Evolutionary conservation across 2,329 filamentous ascomycete species (phyloP).

Genomic region (Blastomyces parvus): DNA sequence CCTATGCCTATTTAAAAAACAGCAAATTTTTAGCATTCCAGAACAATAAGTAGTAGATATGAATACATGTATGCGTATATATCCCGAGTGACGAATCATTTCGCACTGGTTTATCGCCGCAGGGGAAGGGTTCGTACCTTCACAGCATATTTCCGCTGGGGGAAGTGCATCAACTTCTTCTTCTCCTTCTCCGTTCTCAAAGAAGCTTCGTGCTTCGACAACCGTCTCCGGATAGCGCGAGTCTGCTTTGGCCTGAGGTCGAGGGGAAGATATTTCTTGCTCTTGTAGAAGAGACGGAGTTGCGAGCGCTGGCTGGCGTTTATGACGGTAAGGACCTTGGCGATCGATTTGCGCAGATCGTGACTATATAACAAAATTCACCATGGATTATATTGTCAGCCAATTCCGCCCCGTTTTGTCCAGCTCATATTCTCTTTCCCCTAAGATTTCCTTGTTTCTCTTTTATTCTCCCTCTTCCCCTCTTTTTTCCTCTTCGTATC

Average conservation of each 20-base stretch:
- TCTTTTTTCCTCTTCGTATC: conserved; percentile 13
- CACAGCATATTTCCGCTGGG: conserved; percentile 96
- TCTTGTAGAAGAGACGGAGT: conserved; percentile 98
- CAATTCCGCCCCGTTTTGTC: background rate
- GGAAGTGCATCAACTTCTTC: conserved; percentile 95
- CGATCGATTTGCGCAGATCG: conserved; percentile 99
- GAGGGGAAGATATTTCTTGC: conserved; percentile 98
- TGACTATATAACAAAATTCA: conserved; percentile 51
- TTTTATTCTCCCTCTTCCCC: conserved; percentile 9
- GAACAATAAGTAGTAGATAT: background rate
- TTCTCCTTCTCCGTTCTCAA: conserved; percentile 85
- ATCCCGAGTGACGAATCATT: background rate
- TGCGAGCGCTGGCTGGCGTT: conserved; percentile 98
- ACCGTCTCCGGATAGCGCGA: conserved; percentile 89
- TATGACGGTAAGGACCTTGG: conserved; percentile 97
- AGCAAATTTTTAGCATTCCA: background rate
- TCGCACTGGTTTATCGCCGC: background rate
- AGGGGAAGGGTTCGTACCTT: conserved; percentile 57
- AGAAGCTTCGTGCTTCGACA: conserved; percentile 83
- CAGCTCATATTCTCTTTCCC: background rate
- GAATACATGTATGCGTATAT: background rate
- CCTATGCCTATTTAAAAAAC: conserved; percentile 11
- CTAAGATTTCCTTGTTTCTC: background rate
- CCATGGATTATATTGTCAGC: background rate
- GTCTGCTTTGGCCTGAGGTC: conserved; percentile 98